Evolutionary conservation across 768 basidiomycete species (phyloP).

Genomic region (Calocybe cyanea): DNA sequence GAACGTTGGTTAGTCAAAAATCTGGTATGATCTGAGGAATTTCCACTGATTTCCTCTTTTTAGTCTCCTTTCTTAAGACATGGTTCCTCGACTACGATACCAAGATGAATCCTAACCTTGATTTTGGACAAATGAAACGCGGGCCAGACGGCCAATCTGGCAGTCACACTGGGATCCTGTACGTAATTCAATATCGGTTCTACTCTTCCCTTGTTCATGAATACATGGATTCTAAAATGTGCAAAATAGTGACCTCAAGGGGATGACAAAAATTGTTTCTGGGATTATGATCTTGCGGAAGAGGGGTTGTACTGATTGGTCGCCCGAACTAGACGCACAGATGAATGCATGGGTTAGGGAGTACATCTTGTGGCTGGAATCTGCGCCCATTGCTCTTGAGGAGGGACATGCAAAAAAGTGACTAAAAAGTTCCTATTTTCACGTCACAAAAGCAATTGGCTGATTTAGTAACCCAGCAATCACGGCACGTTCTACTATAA

Average conservation of each 20-base stretch:
- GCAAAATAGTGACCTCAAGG: constrained; percentile 47
- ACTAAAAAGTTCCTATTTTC: constrained; percentile 16
- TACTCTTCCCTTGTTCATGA: background rate
- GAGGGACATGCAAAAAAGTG: constrained; percentile 51
- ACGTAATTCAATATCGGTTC: constrained; percentile 15
- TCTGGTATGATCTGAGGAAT: no score
- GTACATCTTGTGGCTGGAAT: constrained; percentile 56
- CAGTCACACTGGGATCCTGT: constrained; percentile 54
- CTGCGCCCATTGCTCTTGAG: constrained; percentile 40
- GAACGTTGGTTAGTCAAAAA: constrained; percentile 35
- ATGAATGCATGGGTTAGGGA: constrained; percentile 48
- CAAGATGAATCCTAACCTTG: constrained; percentile 61
- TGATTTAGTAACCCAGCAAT: constrained; percentile 37
- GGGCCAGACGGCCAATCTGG: constrained; percentile 37
- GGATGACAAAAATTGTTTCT: constrained; percentile 30
- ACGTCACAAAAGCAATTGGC: background rate
- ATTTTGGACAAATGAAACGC: constrained; percentile 51
- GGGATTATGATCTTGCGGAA: constrained; percentile 17
- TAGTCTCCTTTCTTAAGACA: constrained; percentile 43
- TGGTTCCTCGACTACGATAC: constrained; percentile 62
- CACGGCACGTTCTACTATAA: constrained; percentile 64
- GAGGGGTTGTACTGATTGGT: constrained; percentile 50
- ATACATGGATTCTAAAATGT: background rate
- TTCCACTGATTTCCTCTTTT: no score
- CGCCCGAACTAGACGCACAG: constrained; percentile 41